Base-by-base conservation (phyloP, 1,284 basidiomycete species). In the Limonomyces culmigenus region DNA sequence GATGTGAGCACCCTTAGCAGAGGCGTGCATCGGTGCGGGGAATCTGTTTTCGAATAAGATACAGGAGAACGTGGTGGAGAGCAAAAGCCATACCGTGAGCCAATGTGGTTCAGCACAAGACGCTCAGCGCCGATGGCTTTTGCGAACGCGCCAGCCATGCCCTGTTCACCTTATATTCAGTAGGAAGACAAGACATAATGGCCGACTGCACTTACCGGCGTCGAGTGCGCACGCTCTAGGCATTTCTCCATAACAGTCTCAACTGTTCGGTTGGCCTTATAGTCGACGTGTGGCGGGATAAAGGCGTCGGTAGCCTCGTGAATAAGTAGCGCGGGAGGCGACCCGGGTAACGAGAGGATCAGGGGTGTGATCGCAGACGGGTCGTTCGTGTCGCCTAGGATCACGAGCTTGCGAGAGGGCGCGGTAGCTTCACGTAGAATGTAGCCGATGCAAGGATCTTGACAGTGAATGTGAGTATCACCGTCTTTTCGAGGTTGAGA, bases 271-370 rank as follows among this genome's bases (percentile, higher is more conserved):
- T 19, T 32, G 20, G 16, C 36, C 25, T n/a, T 45, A 41, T 60
- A 54, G 46, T 74, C 71, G 37, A 74, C 58, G 29, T 56, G 42
- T 3, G 44, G 49, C 2, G 84, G 77, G 23, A 92, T 74, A 43
- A 67, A 71, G 1, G 78, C 74, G 51, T 92, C 88, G 3, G 86
- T 91, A 15, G 81, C 76, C 58, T 93, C 88, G 53, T 93, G 88
- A 4, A 78, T 63, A 35, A 75, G 65, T 8, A 87, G 44, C 34
- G 55, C 51, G 19, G 14, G 56, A 10, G 60, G 60, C 2, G 67
- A 62, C 1, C 60, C 46, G 21, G 62, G 60, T 14, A 42, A 39
- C 11, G 58, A 52, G 34, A 53, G 49, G 42, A 74, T 67, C 12
- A 83, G 59, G 3, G 70, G 67, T 10, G 62, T 52, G 38, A 83